Conservation (phyloP, 371 early-diverging fungal species). For the Lichtheimia ornata region DNA sequence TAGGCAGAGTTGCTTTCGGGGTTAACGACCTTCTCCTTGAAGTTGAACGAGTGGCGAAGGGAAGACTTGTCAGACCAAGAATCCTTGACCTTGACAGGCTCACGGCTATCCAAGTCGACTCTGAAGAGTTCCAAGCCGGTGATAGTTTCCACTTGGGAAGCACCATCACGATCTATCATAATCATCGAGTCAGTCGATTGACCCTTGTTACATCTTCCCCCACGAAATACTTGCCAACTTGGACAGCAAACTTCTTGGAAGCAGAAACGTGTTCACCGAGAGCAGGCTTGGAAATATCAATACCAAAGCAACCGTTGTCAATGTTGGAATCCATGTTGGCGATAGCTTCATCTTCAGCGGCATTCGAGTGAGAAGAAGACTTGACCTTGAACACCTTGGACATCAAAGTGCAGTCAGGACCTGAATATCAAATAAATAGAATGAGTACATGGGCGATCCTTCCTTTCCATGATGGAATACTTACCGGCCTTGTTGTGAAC, state of each 20-base stretch:
- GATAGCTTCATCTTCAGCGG: slow-evolving; percentile 9
- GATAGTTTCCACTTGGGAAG: slow-evolving; percentile 17
- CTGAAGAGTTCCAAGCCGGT: slow-evolving; percentile 14
- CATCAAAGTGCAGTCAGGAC: slow-evolving; percentile 26
- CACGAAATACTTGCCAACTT: slow-evolving; percentile 3
- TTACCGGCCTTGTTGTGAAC: slow-evolving; percentile 23
- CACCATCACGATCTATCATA: slow-evolving; percentile 15
- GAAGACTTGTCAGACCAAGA: slow-evolving; percentile 13
- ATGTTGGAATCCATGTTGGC: slow-evolving; percentile 16
- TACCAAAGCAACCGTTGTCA: slow-evolving; percentile 28
- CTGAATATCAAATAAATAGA: neutral
- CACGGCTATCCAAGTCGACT: slow-evolving; percentile 10
- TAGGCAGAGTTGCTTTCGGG: slow-evolving; percentile 14
- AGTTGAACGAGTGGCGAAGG: slow-evolving; percentile 12
- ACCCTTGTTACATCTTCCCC: too few species aligned
- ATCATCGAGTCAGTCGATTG: neutral
- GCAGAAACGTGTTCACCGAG: slow-evolving; percentile 16
- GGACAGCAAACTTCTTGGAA: slow-evolving; percentile 5
- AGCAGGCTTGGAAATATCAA: slow-evolving; percentile 16
- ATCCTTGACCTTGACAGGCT: slow-evolving; percentile 13
- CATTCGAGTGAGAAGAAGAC: slow-evolving; percentile 18
- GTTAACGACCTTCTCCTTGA: slow-evolving; percentile 18
- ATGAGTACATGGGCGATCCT: neutral
- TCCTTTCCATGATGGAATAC: neutral
- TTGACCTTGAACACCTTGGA: slow-evolving; percentile 25